A percentile compares a stretch with the other conserved stretches of the same genome.
phyloP scores from a whole-genome alignment of 306 rosid species.

The Rubus idaeus region DNA sequence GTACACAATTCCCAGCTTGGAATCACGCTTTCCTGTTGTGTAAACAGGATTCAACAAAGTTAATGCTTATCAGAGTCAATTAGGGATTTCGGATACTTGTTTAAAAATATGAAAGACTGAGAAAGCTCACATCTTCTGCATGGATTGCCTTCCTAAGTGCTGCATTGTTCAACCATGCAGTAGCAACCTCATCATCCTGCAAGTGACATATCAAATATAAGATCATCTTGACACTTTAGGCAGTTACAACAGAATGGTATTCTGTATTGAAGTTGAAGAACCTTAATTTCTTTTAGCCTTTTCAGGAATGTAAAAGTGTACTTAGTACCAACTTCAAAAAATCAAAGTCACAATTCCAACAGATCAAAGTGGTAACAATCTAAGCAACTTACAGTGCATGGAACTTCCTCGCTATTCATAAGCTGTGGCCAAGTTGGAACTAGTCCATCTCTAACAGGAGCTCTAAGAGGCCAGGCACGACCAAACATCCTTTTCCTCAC shows the following conservation, averaged over 20 bases:
- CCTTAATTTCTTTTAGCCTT: neutral
- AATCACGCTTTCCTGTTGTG: constrained; percentile 46
- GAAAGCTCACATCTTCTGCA: constrained; percentile 50
- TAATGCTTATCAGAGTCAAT: neutral
- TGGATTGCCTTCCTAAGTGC: constrained; percentile 77
- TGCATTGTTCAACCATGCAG: constrained; percentile 71
- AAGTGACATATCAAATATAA: constrained; percentile 10
- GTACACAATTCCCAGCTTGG: constrained; percentile 71
- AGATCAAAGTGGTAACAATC: neutral
- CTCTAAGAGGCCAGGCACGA: constrained; percentile 95
- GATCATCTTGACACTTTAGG: neutral
- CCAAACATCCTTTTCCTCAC: constrained; percentile 95
- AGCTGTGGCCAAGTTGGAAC: constrained; percentile 93
- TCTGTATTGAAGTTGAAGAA: neutral
- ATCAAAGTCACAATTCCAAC: neutral
- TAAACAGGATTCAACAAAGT: constrained; percentile 13
- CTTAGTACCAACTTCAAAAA: neutral
- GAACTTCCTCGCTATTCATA: constrained; percentile 37
- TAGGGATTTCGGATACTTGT: neutral
- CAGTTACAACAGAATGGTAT: neutral
- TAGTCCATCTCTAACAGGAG: constrained; percentile 80
- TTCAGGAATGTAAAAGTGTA: neutral
- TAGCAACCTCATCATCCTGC: constrained; percentile 71
- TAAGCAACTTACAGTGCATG: constrained; percentile 70
- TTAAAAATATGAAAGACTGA: neutral